These are phyloP conservation scores for Saccharomyces kudriavzevii DNA, from an alignment of 805 yeast species.

Conservation along the genomic window DNA sequence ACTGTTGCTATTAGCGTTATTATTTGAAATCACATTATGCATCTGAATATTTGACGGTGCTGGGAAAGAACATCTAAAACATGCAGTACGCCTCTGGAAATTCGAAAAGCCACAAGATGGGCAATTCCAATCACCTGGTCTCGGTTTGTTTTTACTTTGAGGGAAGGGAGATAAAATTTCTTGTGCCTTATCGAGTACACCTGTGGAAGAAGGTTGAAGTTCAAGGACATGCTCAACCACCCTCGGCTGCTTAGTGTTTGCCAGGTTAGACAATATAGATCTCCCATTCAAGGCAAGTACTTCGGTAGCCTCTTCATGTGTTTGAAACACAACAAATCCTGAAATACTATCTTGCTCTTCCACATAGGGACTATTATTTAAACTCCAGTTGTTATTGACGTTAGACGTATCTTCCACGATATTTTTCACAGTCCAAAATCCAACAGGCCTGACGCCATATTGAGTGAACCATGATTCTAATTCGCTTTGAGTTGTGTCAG, in stretches of 20 bases:
- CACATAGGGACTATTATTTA: slow-evolving; percentile 27
- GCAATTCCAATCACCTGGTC: slow-evolving; percentile 98
- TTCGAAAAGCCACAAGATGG: slow-evolving; percentile 93
- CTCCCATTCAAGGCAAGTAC: slow-evolving; percentile 75
- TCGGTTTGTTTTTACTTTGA: slow-evolving; percentile 72
- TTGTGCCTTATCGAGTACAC: slow-evolving; percentile 72
- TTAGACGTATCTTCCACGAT: slow-evolving; percentile 30
- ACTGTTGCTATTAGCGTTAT: slow-evolving; percentile 2
- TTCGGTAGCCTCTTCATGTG: slow-evolving; percentile 81
- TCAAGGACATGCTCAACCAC: slow-evolving; percentile 61
- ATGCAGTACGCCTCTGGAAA: slow-evolving; percentile 88
- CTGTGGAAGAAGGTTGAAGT: slow-evolving; percentile 76
- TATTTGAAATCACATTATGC: slow-evolving; percentile 7
- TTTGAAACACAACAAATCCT: slow-evolving; percentile 79
- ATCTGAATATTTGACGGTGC: slow-evolving; percentile 66
- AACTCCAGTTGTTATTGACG: slow-evolving; percentile 17
- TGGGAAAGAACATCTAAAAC: slow-evolving; percentile 88
- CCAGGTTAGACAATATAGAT: slow-evolving; percentile 29
- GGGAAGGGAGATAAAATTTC: slow-evolving; percentile 82
- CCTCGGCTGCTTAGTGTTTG: slow-evolving; percentile 30
- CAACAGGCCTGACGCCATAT: slow-evolving; percentile 76
- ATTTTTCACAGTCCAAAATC: slow-evolving; percentile 80
- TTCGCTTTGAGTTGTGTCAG: slow-evolving; percentile 84
- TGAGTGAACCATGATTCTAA: slow-evolving; percentile 87
- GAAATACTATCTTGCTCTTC: slow-evolving; percentile 46